Conservation (phyloP, 148 eudicot genomes). For the Rhododendron simsii region DNA sequence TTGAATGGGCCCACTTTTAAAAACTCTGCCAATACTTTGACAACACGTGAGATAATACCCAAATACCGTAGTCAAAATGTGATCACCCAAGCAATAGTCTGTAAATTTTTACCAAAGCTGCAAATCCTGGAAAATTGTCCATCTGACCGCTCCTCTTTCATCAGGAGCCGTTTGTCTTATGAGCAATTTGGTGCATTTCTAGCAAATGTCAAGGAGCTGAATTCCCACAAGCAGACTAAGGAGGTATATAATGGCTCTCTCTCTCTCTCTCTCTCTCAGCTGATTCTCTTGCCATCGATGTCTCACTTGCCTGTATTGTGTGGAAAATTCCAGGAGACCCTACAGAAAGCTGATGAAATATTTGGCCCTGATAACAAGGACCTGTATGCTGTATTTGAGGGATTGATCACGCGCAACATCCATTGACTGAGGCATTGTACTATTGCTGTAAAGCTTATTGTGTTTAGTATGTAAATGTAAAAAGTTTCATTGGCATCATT, state of each 20-base stretch:
- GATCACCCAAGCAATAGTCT: neutral
- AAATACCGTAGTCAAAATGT: neutral
- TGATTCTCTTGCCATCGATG: neutral
- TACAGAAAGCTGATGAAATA: slow-evolving; percentile 82
- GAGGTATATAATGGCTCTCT: slow-evolving; percentile 41
- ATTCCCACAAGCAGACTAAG: slow-evolving; percentile 86
- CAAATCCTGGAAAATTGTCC: neutral
- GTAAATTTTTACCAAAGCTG: neutral
- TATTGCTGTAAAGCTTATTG: neutral
- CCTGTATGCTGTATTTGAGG: slow-evolving; percentile 67
- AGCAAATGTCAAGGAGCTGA: slow-evolving; percentile 91
- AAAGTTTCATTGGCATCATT: slow-evolving; percentile 1
- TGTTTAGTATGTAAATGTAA: slow-evolving; percentile 6
- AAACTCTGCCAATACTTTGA: neutral
- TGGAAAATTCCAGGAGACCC: slow-evolving; percentile 56
- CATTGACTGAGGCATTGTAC: slow-evolving; percentile 29
- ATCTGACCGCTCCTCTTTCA: slow-evolving; percentile 10
- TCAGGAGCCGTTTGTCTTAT: slow-evolving; percentile 85
- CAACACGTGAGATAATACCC: neutral
- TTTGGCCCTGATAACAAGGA: slow-evolving; percentile 92
- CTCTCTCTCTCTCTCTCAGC: neutral
- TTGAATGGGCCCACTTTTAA: neutral
- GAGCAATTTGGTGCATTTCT: slow-evolving; percentile 92
- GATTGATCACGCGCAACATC: slow-evolving; percentile 64
- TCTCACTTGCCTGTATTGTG: neutral